phyloP scores from a whole-genome alignment of 1,284 basidiomycete species.

The Rhizoctonia solani region DNA sequence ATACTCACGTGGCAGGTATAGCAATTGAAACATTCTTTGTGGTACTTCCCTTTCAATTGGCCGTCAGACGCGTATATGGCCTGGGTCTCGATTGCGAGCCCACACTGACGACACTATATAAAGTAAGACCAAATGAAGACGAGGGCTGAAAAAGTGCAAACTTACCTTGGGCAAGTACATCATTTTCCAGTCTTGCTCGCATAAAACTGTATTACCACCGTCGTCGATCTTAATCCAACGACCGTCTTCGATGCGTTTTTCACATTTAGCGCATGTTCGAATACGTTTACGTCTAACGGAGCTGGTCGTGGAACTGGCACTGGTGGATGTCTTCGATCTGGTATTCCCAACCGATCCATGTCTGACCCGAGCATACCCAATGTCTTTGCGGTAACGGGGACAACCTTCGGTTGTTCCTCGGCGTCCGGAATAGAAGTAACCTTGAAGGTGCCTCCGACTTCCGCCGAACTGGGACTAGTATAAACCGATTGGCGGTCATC shows the following conservation, averaged over 20 bases:
- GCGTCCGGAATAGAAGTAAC: background rate
- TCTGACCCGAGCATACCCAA: constrained; percentile 12
- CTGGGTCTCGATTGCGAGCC: constrained; percentile 80
- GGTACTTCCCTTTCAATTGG: constrained; percentile 91
- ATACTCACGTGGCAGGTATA: constrained; percentile 69
- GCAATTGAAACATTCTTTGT: constrained; percentile 86
- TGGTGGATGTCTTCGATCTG: constrained; percentile 10
- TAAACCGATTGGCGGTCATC: constrained; percentile 22
- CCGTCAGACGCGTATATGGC: constrained; percentile 90
- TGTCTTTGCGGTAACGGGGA: constrained; percentile 7
- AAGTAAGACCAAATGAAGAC: background rate
- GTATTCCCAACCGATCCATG: constrained; percentile 8
- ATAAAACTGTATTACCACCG: constrained; percentile 61
- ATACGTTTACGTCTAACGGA: constrained; percentile 34
- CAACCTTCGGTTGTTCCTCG: background rate
- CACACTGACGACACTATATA: constrained; percentile 78
- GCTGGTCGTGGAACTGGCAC: constrained; percentile 26
- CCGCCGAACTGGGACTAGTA: constrained; percentile 24
- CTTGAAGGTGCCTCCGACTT: constrained; percentile 18
- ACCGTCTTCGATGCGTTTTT: constrained; percentile 70
- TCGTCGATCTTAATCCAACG: constrained; percentile 75
- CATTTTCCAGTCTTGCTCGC: constrained; percentile 89
- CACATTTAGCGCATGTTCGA: constrained; percentile 65
- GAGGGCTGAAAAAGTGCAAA: too few species aligned
- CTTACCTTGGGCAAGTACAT: constrained; percentile 87